These are phyloP conservation scores for Coniochaeta sp. DNA, from an alignment of 2,329 filamentous ascomycete genomes.

Conservation along the genomic window DNA sequence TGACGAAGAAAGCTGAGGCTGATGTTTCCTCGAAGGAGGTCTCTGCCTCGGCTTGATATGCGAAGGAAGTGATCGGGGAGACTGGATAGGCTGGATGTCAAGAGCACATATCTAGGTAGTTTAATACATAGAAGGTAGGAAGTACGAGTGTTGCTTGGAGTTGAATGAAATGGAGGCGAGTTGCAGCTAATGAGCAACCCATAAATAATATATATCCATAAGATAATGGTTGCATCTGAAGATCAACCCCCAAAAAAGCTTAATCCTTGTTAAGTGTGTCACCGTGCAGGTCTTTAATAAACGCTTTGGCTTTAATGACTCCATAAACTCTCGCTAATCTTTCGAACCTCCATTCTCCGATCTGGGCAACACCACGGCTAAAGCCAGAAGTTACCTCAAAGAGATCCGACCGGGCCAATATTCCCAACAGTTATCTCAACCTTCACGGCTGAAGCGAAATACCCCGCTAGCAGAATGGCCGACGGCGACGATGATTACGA, in stretches of 20 bases:
- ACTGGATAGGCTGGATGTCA: background rate
- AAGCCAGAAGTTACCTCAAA: background rate
- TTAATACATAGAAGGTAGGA: too few relatives aligned
- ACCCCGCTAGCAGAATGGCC: constrained; percentile 37
- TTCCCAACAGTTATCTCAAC: background rate
- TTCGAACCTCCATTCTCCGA: background rate
- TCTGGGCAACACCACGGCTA: background rate
- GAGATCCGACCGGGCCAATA: background rate
- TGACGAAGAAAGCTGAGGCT: constrained; percentile 61
- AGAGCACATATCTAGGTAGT: background rate
- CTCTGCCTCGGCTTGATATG: background rate
- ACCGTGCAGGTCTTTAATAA: background rate
- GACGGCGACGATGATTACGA: constrained; percentile 47
- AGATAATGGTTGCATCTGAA: background rate
- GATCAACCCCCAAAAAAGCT: background rate
- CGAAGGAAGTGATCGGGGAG: background rate
- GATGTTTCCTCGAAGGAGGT: background rate
- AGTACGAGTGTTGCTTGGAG: background rate
- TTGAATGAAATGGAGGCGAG: background rate
- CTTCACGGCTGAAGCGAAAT: background rate
- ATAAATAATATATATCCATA: too few relatives aligned
- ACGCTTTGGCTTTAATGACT: background rate
- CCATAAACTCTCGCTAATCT: background rate
- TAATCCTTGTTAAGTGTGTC: background rate
- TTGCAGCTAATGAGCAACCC: background rate